These are phyloP conservation scores for Apostasia shenzhenica DNA, from an alignment of 106 monocot species.

Conservation along the genomic window DNA sequence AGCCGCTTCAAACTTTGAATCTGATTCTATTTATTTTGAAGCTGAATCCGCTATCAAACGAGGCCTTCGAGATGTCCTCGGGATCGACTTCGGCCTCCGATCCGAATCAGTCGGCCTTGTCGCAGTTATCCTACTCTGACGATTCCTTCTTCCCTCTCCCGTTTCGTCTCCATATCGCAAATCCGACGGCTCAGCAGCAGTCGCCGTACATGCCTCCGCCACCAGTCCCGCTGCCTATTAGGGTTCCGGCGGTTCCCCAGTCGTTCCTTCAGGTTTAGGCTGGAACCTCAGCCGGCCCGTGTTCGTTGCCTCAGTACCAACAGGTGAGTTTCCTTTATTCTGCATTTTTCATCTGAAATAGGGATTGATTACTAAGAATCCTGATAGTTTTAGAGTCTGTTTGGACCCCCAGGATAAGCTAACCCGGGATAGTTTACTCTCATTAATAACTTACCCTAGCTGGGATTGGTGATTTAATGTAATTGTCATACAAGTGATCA, in stretches of 20 bases:
- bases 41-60: no score
- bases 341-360: no score
- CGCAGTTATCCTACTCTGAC: constrained; percentile 22
- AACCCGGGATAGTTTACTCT: no score
- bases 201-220: constrained; percentile 7
- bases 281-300: constrained; percentile 13
- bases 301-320: constrained; percentile 50
- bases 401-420: no score
- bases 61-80: constrained; percentile 20
- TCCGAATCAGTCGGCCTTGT: background rate
- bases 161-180: constrained; percentile 52
- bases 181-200: constrained; percentile 4
- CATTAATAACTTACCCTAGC: no score
- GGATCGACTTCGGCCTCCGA: constrained; percentile 13
- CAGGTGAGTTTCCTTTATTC: constrained; percentile 26
- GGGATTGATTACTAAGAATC: no score
- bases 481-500: no score
- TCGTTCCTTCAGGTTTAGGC: constrained; percentile 6
- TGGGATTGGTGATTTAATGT: no score
- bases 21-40: no score
- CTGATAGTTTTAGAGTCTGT: no score
- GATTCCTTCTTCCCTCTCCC: constrained; percentile 49
- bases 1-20: no score
- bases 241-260: constrained; percentile 10
- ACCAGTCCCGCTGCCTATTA: constrained; percentile 12